Evolutionary conservation across 208 protist genomes (phyloP).

Genomic region (Naegleria lovaniensis): DNA sequence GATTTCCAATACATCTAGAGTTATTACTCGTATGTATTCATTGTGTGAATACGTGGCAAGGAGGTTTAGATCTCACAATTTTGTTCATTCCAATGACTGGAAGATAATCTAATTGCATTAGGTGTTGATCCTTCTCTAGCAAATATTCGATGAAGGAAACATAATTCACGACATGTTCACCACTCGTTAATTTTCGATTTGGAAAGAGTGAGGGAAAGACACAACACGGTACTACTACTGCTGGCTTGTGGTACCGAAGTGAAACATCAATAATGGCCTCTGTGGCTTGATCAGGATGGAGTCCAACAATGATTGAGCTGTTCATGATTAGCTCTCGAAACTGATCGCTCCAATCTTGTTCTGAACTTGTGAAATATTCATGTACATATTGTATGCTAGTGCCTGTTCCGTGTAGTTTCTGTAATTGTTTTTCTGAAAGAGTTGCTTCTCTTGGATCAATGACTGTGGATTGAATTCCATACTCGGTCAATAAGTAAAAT

Average conservation of each 20-base stretch:
- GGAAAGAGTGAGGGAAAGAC: conserved; percentile 42
- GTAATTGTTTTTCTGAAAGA: neutral
- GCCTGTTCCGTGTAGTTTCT: neutral
- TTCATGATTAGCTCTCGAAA: neutral
- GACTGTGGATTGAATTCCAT: neutral
- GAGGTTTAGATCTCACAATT: neutral
- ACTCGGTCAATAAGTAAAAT: neutral
- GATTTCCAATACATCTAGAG: no score
- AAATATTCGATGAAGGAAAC: conserved; percentile 41
- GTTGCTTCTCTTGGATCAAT: conserved; percentile 3
- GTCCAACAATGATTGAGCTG: conserved; percentile 38
- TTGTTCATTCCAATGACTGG: neutral
- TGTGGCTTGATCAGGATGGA: conserved; percentile 54
- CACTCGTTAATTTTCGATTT: conserved; percentile 27
- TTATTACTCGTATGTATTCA: no score
- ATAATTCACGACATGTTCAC: conserved; percentile 40
- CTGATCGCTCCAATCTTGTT: neutral
- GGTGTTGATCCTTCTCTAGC: conserved; percentile 30
- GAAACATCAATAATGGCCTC: conserved; percentile 45
- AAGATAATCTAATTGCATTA: neutral
- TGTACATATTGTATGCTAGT: neutral
- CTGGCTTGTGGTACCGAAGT: conserved; percentile 40
- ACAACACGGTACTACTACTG: conserved; percentile 52
- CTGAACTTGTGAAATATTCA: neutral
- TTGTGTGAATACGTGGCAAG: no score